These are phyloP conservation scores for Pichia terricola DNA, from an alignment of 1,139 yeast species.

Conservation along the genomic window DNA sequence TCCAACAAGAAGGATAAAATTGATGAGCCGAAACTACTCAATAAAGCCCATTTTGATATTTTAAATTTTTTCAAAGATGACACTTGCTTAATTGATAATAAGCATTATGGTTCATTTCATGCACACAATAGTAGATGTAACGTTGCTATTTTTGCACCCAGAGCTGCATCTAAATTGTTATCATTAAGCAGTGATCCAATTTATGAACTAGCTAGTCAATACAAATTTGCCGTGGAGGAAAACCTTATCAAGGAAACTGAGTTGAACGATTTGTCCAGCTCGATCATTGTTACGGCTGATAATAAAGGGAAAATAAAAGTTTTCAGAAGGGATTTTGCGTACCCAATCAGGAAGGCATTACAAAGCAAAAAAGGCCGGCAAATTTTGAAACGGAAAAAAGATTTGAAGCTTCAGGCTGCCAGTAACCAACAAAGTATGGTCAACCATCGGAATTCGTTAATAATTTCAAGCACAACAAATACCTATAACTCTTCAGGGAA, in stretches of 20 bases:
- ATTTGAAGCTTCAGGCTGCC: too few relatives aligned
- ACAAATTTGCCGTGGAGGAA: slow-evolving; percentile 12
- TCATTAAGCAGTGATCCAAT: slow-evolving; percentile 72
- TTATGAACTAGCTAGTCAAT: slow-evolving; percentile 45
- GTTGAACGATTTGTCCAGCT: slow-evolving; percentile 30
- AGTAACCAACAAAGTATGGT: too few relatives aligned
- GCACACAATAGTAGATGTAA: slow-evolving; percentile 71
- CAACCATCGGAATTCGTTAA: too few relatives aligned
- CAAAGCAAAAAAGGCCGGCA: slow-evolving; percentile 6
- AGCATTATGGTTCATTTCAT: slow-evolving; percentile 58
- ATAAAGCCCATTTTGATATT: slow-evolving; percentile 22
- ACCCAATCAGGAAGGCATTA: slow-evolving; percentile 27
- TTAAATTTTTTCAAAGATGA: slow-evolving; percentile 26
- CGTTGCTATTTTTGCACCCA: slow-evolving; percentile 72
- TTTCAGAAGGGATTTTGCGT: slow-evolving; percentile 70
- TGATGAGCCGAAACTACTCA: slow-evolving; percentile 8
- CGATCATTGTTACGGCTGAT: slow-evolving; percentile 70
- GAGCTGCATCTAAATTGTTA: slow-evolving; percentile 52
- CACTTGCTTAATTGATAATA: slow-evolving; percentile 31
- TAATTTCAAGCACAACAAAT: too few relatives aligned
- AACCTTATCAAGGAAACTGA: slow-evolving; percentile 15
- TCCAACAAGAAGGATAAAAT: slow-evolving; percentile 8
- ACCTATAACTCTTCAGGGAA: too few relatives aligned
- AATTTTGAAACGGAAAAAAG: neutral
- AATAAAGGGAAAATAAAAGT: slow-evolving; percentile 64